Conservation (phyloP, 805 yeast species). For the Tetrapisispora namnaoensis region DNA sequence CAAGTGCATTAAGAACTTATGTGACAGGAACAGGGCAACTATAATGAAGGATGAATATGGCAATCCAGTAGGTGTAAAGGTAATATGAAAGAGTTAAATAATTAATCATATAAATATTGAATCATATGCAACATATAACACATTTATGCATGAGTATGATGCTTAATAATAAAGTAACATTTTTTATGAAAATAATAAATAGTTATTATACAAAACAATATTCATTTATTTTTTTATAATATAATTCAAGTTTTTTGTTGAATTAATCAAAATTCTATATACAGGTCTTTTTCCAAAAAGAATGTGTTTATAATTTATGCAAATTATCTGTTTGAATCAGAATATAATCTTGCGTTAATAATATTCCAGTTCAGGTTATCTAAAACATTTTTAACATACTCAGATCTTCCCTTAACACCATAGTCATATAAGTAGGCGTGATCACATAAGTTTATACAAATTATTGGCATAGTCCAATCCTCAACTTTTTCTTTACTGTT, state of each 20-base stretch:
- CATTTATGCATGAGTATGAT: neutral
- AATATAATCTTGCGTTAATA: conserved; percentile 38
- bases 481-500: conserved; percentile 28
- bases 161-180: neutral
- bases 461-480: conserved; percentile 53
- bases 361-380: conserved; percentile 78
- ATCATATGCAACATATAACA: neutral
- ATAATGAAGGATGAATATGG: conserved; percentile 58
- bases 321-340: conserved; percentile 4
- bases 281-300: neutral
- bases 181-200: too few relatives aligned
- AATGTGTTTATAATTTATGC: neutral
- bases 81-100: conserved; percentile 31
- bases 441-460: conserved; percentile 82
- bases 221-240: neutral
- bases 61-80: conserved; percentile 69
- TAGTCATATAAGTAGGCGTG: conserved; percentile 78
- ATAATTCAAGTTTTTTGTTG: neutral
- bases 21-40: conserved; percentile 63
- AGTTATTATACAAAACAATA: too few relatives aligned
- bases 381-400: conserved; percentile 68
- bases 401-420: conserved; percentile 63
- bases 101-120: neutral
- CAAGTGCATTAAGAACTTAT: conserved; percentile 46
- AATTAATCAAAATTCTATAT: neutral